phyloP scores from a whole-genome alignment of 805 yeast species.

The Wickerhamomyces kurtzmanii region DNA sequence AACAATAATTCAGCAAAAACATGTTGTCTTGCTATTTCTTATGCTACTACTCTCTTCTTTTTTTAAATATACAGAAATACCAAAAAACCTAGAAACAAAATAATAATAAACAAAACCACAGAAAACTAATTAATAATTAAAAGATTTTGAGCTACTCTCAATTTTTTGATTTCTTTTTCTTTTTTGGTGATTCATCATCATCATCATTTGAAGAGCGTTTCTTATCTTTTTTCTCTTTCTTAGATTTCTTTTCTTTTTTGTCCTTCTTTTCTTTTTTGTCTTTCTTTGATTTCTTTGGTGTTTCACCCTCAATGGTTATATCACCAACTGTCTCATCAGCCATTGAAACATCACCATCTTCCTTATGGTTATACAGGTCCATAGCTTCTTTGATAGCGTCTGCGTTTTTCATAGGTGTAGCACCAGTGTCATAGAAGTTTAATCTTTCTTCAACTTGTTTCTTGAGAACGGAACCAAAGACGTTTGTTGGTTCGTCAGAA shows the following conservation, averaged over 20 bases:
- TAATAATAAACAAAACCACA: no score
- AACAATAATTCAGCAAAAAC: no score
- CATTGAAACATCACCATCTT: slow-evolving; percentile 32
- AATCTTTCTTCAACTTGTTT: slow-evolving; percentile 97
- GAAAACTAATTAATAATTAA: no score
- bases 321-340: slow-evolving; percentile 26
- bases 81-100: no score
- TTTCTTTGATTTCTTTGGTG: slow-evolving; percentile 18
- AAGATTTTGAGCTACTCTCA: no score
- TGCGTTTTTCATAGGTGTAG: slow-evolving; percentile 91
- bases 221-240: slow-evolving; percentile 41
- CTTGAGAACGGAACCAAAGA: slow-evolving; percentile 84
- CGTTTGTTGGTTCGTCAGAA: slow-evolving; percentile 87
- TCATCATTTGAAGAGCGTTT: slow-evolving; percentile 23
- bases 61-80: no score
- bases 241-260: slow-evolving; percentile 37
- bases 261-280: slow-evolving; percentile 35
- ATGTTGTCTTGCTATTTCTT: no score
- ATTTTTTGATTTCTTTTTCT: slow-evolving; percentile 23
- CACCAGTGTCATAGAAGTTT: slow-evolving; percentile 92
- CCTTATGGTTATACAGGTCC: slow-evolving; percentile 42
- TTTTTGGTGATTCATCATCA: slow-evolving; percentile 22
- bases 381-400: slow-evolving; percentile 92
- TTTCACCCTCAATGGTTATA: slow-evolving; percentile 15
- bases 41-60: no score